Evolutionary conservation across 768 basidiomycete species (phyloP).

Genomic region (Infundibulicybe gibba): DNA sequence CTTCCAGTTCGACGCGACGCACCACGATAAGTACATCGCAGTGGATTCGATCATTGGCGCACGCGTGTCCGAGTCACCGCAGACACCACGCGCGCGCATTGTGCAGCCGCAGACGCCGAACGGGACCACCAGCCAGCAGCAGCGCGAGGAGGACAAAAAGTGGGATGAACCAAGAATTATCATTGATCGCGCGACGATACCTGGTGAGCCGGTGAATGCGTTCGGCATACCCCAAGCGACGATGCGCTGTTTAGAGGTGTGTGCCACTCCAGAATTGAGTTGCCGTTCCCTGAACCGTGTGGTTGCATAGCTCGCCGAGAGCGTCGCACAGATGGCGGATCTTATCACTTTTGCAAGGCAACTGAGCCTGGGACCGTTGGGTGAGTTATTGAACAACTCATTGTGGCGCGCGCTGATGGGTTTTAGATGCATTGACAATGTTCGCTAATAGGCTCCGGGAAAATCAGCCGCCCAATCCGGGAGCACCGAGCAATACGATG

Average conservation of each 20-base stretch:
- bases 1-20: conserved; percentile 69
- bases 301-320: conserved; percentile 64
- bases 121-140: conserved; percentile 20
- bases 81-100: conserved; percentile 26
- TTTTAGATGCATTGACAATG: conserved; percentile 35
- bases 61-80: conserved; percentile 39
- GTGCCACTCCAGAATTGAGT: conserved; percentile 11
- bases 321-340: conserved; percentile 77
- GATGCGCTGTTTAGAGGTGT: conserved; percentile 83
- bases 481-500: conserved; percentile 7
- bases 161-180: conserved; percentile 65
- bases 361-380: conserved; percentile 54
- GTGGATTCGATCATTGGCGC: conserved; percentile 57
- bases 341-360: conserved; percentile 64
- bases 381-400: conserved; percentile 37
- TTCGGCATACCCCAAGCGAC: conserved; percentile 88
- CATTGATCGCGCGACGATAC: conserved; percentile 63
- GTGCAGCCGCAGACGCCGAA: conserved; percentile 17
- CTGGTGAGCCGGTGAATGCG: conserved; percentile 81
- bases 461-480: conserved; percentile 20
- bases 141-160: conserved; percentile 49
- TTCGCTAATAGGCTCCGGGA: conserved; percentile 38
- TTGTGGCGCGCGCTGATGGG: conserved; percentile 3
- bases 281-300: conserved; percentile 3
- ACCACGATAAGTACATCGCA: conserved; percentile 72